Evolutionary conservation across 2,329 filamentous ascomycete genomes (phyloP), one percentile per base, ranked within the genome.

Genomic region (Alternaria sp.): DNA sequence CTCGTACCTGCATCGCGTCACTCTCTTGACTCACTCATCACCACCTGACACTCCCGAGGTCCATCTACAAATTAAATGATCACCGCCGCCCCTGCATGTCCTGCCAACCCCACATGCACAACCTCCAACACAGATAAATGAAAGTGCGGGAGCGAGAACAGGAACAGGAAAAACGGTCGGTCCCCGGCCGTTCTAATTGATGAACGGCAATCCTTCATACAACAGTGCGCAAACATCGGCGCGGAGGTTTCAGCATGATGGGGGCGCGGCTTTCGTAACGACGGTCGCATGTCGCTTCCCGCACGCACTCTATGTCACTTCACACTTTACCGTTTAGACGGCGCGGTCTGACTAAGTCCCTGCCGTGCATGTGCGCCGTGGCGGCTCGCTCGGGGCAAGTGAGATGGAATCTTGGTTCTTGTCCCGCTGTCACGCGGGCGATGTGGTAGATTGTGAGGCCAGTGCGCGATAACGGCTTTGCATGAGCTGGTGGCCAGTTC

Each of bases 301-400:
- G 32, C 32, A 36, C 36, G 30, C 1, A 40, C 36, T 40, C 36
- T 40, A 40, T 40, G 36, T 40, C 36, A 40, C 36, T 40, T 40
- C 17, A 17, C 36, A 40, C 36, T 40, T 40, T 40, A 40, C 36
- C 36, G n/a, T 40, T 40, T 40, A 25, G 36, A 36, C 28, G 49
- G 49, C 36, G 13, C 23, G 30, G 30, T 30, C 19, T 52, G 49
- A 52, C 49, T 21, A 52, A 36, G 19, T 36, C 32, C 32, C 32
- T n/a, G 15, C 21, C 32, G 28, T 40, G 49, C 49, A 52, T 40
- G 36, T 36, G 49, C 30, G 19, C 28, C 23, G 49, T 32, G 49
- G 49, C 49, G 49, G 49, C 49, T 52, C 49, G 49, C 49, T 52
- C 49, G 49, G 49, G 49, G 49, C 49, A 52, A 32, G 36, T 52